phyloP scores from a whole-genome alignment of 495 filamentous ascomycete genomes.

The Annulohypoxylon moriforme region DNA sequence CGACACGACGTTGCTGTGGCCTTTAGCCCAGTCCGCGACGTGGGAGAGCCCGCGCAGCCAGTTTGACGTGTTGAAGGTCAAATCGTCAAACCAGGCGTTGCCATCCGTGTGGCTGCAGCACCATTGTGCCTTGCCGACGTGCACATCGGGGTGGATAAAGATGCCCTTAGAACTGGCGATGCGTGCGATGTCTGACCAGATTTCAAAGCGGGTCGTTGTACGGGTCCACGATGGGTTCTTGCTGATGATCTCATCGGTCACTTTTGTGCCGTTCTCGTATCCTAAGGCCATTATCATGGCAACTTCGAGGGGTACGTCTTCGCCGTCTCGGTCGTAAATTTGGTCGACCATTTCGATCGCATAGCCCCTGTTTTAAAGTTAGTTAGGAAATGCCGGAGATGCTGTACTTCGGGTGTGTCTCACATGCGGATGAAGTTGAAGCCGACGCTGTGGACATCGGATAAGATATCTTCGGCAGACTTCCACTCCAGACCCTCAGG shows the following conservation, averaged over 20 bases:
- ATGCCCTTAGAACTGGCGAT: constrained; percentile 58
- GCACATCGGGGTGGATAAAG: constrained; percentile 68
- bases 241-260: constrained; percentile 55
- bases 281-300: constrained; percentile 60
- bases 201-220: constrained; percentile 59
- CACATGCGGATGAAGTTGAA: constrained; percentile 67
- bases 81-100: constrained; percentile 68
- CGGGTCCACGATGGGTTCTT: constrained; percentile 60
- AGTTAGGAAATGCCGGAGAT: background rate
- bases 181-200: constrained; percentile 54
- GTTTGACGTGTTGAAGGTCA: constrained; percentile 60
- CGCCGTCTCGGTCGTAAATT: constrained; percentile 59
- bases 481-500: constrained; percentile 68
- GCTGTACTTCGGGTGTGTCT: background rate
- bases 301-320: constrained; percentile 58
- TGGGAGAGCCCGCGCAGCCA: constrained; percentile 64
- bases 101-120: constrained; percentile 66
- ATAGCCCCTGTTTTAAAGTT: constrained; percentile 49
- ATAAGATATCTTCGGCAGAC: constrained; percentile 60
- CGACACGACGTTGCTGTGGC: constrained; percentile 57
- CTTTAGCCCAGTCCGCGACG: constrained; percentile 62
- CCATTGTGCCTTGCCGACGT: constrained; percentile 68
- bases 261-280: constrained; percentile 56
- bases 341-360: constrained; percentile 70
- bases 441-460: constrained; percentile 58